These are phyloP conservation scores for Chlorociboria aeruginascens DNA, from an alignment of 495 filamentous ascomycete species.

Conservation along the genomic window DNA sequence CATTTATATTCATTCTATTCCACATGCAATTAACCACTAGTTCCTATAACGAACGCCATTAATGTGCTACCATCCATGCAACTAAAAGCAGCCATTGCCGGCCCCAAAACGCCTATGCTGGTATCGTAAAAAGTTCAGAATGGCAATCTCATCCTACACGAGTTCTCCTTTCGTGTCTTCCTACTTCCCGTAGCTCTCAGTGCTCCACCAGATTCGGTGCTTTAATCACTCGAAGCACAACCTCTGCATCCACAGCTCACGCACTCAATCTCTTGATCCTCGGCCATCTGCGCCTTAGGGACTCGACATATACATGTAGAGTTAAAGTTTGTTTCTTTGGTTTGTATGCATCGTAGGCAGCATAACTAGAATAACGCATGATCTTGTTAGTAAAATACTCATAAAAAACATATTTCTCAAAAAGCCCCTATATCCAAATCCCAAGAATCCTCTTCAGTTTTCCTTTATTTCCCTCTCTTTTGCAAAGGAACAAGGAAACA, in stretches of 20 bases:
- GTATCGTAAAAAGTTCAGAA: conserved; percentile 3
- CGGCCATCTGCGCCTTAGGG: conserved; percentile 81
- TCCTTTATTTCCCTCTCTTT: background rate
- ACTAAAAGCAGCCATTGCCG: background rate
- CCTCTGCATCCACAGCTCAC: conserved; percentile 94
- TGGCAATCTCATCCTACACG: background rate
- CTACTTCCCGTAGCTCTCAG: background rate
- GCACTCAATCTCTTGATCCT: conserved; percentile 82
- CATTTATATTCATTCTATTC: background rate
- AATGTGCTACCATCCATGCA: background rate
- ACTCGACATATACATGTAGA: conserved; percentile 96
- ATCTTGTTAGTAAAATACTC: background rate
- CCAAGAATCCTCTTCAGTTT: background rate
- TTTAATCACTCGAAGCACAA: conserved; percentile 73
- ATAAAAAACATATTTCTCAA: background rate
- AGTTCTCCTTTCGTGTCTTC: background rate
- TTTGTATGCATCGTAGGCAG: conserved; percentile 92
- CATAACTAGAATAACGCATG: conserved; percentile 62
- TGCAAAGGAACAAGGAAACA: too few relatives aligned
- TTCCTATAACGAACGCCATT: background rate
- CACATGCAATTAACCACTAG: too few relatives aligned
- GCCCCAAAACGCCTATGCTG: conserved; percentile 3
- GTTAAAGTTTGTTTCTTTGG: conserved; percentile 98
- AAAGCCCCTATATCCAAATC: conserved; percentile 1
- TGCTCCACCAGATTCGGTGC: background rate